Evolutionary conservation across 2,329 filamentous ascomycete species (phyloP).

Genomic region (Blastomyces gilchristii): DNA sequence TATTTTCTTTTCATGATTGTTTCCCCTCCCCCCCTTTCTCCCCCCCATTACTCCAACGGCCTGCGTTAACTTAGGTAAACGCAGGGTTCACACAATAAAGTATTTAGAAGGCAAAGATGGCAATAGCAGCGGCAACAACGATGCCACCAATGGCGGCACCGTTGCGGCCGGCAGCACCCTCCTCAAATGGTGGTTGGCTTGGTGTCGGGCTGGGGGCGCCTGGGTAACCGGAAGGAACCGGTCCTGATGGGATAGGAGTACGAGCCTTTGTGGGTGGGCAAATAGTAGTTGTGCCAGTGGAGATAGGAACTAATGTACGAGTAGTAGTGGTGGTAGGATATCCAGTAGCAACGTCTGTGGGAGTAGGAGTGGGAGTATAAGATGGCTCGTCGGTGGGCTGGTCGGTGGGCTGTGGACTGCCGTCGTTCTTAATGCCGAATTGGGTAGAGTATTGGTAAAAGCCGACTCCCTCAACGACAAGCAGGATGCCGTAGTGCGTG

Average conservation of each 20-base stretch:
- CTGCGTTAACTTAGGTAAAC: background rate
- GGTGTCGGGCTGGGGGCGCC: constrained; percentile 12
- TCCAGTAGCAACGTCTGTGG: constrained; percentile 1
- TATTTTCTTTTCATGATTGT: background rate
- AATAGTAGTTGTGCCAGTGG: constrained; percentile 20
- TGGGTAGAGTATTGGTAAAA: constrained; percentile 54
- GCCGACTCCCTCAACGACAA: constrained; percentile 50
- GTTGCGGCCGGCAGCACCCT: constrained; percentile 14
- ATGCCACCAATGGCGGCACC: constrained; percentile 14
- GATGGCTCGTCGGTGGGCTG: constrained; percentile 5
- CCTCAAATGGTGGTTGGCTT: constrained; percentile 8
- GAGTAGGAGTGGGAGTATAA: constrained; percentile 10
- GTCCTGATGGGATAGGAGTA: constrained; percentile 8
- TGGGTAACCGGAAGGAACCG: constrained; percentile 10
- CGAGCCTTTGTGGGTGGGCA: constrained; percentile 17
- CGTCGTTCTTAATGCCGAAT: constrained; percentile 45
- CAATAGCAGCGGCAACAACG: constrained; percentile 13
- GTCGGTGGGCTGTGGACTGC: constrained; percentile 7
- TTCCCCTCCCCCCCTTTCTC: too few species aligned
- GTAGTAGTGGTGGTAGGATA: constrained; percentile 3
- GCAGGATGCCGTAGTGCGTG: constrained; percentile 50
- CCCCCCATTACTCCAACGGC: background rate
- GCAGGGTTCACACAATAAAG: background rate
- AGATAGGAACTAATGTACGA: constrained; percentile 9
- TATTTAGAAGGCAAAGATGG: constrained; percentile 17